Conservation (phyloP, 768 basidiomycete species). For the Termitomyces sp. region DNA sequence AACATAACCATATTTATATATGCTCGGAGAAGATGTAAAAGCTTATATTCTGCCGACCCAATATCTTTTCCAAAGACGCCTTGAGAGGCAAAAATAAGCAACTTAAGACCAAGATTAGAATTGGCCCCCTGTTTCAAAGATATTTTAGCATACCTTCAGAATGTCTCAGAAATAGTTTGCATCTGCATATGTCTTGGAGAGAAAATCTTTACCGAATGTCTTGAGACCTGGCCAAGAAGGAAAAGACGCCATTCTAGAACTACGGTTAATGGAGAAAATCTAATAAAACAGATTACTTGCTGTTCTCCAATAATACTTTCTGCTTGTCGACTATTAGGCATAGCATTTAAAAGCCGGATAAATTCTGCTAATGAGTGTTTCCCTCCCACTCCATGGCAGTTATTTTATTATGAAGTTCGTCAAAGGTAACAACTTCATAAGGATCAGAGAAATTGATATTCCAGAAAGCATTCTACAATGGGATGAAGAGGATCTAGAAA, state of each 20-base stretch:
- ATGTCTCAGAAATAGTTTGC: slow-evolving; percentile 29
- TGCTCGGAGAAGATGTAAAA: slow-evolving; percentile 21
- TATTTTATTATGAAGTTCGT: slow-evolving; percentile 33
- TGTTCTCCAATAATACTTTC: slow-evolving; percentile 19
- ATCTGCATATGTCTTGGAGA: slow-evolving; percentile 24
- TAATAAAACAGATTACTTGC: slow-evolving; percentile 15
- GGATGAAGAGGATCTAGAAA: background rate
- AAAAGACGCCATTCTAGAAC: slow-evolving; percentile 17
- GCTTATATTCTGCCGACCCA: slow-evolving; percentile 18
- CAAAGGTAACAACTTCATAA: slow-evolving; percentile 31
- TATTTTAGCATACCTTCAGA: slow-evolving; percentile 20
- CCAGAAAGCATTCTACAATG: slow-evolving; percentile 39
- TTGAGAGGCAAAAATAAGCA: background rate
- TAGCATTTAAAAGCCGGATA: slow-evolving; percentile 14
- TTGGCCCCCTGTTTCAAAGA: background rate
- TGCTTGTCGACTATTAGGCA: slow-evolving; percentile 7
- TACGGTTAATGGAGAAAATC: background rate
- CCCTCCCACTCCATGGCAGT: slow-evolving; percentile 28
- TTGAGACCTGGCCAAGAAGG: slow-evolving; percentile 29
- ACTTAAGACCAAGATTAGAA: background rate
- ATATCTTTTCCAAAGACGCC: background rate
- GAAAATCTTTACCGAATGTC: slow-evolving; percentile 22
- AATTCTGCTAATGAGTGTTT: slow-evolving; percentile 28
- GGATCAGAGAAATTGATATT: slow-evolving; percentile 28
- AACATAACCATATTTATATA: slow-evolving; percentile 22